Base-by-base conservation (phyloP, 2,329 filamentous ascomycete species). In the Arachnomyces sp. region DNA sequence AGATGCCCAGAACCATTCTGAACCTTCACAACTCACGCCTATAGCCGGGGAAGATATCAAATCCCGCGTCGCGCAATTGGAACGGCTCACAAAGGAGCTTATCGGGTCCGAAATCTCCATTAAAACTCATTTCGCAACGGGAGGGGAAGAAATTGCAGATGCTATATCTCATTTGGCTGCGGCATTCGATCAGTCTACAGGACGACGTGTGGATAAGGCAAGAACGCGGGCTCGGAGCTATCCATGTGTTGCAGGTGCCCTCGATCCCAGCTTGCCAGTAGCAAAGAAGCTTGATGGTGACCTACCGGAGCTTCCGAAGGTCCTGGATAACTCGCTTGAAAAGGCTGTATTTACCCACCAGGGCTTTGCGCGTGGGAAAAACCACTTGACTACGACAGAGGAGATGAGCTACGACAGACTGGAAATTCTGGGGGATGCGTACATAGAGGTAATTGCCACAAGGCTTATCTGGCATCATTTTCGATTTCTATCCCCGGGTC, bases 401-500 rank as follows among this genome's bases (percentile, higher is more conserved):
- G 63, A 68, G 33, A 57, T 68, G 38, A 74, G 70, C 53, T 95
- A 95, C 61, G 89, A 95, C 54, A 77, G 78, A 13, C 76, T 95
- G 5, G 90, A 96, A 62, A 88, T 90, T 66, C 72, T 95, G 6
- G 90, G 90, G 5, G 90, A 96, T 58, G 83, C 86, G 14, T 90
- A 90, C 52, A 69, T 94, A 38, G 84, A 93, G 54, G 65, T 88
- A 38, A 78, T 88, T 34, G 78, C 88, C 4, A 81, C 84, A 0
- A 75, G 78, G 13, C 72, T 93, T 38, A 84, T 96, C 44, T 86
- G 79, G 61, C 69, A 79, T 43, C 84, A 78, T 7, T 92, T 89
- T 53, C 72, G 73, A 1, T 64, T 73, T 9, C 67, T 86, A 7
- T 57, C 77, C 1, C 72, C 83, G 0, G 88, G 88, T 2, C 75